These are phyloP conservation scores for Talaromyces funiculosus DNA, from an alignment of 2,329 filamentous ascomycete genomes.

Conservation along the genomic window DNA sequence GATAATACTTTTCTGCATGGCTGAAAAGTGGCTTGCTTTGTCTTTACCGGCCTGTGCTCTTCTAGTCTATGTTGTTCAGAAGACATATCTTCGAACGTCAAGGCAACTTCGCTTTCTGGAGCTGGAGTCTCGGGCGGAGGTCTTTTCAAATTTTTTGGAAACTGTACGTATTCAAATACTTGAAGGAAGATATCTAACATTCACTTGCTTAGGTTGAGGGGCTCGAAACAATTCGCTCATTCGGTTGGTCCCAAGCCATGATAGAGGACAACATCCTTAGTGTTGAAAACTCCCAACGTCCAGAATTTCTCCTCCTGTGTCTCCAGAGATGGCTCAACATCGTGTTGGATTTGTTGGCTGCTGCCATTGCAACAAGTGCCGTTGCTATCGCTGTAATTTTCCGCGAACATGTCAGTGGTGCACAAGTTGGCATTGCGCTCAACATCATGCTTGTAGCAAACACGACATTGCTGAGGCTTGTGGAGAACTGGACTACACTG, in stretches of 20 bases:
- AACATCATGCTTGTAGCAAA: slow-evolving; percentile 51
- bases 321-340: slow-evolving; percentile 55
- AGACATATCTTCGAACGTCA: slow-evolving; percentile 56
- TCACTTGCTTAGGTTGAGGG: slow-evolving; percentile 28
- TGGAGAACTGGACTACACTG: slow-evolving; percentile 51
- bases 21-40: neutral
- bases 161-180: slow-evolving; percentile 37
- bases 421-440: slow-evolving; percentile 49
- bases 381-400: slow-evolving; percentile 46
- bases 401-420: slow-evolving; percentile 39
- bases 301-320: slow-evolving; percentile 53
- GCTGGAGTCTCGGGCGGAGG: slow-evolving; percentile 55
- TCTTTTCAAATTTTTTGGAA: slow-evolving; percentile 55
- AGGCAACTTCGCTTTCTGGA: slow-evolving; percentile 56
- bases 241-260: slow-evolving; percentile 41
- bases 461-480: slow-evolving; percentile 44
- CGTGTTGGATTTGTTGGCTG: slow-evolving; percentile 47
- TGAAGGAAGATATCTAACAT: neutral
- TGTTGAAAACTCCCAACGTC: slow-evolving; percentile 51
- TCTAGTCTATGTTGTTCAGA: slow-evolving; percentile 48
- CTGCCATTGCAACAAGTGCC: slow-evolving; percentile 44
- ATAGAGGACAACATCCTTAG: slow-evolving; percentile 41
- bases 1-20: neutral
- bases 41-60: slow-evolving; percentile 12
- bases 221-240: slow-evolving; percentile 51